Conservation (phyloP, 805 yeast genomes). For the Yarrowia phangngaensis region DNA sequence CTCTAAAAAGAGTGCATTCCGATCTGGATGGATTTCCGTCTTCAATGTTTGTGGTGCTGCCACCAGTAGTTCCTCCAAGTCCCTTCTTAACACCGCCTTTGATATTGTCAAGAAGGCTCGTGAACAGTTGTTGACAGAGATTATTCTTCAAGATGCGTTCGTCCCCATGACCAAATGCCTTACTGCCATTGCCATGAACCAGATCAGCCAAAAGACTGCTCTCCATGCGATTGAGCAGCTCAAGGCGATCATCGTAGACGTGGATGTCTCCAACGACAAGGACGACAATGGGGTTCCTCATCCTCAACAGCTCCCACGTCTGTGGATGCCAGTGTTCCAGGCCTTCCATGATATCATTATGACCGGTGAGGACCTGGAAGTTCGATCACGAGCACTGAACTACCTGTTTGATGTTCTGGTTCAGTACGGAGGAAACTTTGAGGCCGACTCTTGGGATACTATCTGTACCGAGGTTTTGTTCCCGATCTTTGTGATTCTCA, state of each 20-base stretch:
- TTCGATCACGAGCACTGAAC: conserved; percentile 81
- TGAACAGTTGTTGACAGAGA: conserved; percentile 56
- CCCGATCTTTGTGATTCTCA: conserved; percentile 83
- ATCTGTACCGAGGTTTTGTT: conserved; percentile 74
- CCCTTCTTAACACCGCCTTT: conserved; percentile 60
- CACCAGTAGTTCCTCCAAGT: conserved; percentile 54
- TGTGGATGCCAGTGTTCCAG: conserved; percentile 83
- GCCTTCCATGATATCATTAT: conserved; percentile 85
- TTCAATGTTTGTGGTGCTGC: conserved; percentile 73
- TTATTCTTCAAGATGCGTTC: conserved; percentile 66
- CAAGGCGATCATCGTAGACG: conserved; percentile 39
- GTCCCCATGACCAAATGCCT: conserved; percentile 67
- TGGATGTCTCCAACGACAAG: conserved; percentile 33
- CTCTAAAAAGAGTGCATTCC: conserved; percentile 67
- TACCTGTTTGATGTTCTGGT: conserved; percentile 76
- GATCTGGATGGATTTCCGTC: conserved; percentile 93
- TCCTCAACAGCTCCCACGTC: conserved; percentile 36
- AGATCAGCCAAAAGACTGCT: conserved; percentile 72
- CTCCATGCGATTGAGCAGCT: conserved; percentile 76
- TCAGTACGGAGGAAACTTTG: conserved; percentile 74
- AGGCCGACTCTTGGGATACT: conserved; percentile 73
- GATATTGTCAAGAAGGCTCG: conserved; percentile 60
- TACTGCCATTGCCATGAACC: conserved; percentile 79
- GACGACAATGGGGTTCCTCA: conserved; percentile 33
- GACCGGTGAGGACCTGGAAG: conserved; percentile 93